Evolutionary conservation across 2,329 filamentous ascomycete genomes (phyloP), one percentile per base, ranked within the genome.

Genomic region (Monilinia vaccinii-corymbosi): DNA sequence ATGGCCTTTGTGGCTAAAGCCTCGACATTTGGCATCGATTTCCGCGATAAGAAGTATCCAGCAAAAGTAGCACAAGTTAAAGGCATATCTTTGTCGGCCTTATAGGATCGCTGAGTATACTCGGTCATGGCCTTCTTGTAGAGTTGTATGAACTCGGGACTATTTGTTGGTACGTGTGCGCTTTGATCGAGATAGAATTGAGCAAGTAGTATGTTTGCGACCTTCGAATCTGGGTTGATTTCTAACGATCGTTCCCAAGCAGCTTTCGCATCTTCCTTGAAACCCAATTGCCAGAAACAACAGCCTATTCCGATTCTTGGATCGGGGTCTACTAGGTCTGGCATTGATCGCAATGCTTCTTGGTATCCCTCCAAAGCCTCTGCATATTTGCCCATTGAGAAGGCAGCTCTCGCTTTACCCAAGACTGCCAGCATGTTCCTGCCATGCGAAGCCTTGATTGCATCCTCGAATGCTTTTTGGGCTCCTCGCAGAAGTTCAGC

Each of bases 71-170:
- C 87, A 71, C 91, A 97, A 3, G 91, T 92, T 65, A 97, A 79
- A 0, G 94, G 92, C 62, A 91, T 85, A 71, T 91, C 88, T 74
- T 94, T 95, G 76, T 97, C 92, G 38, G 93, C 77, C 75, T 96
- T 97, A 77, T 95, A 96, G 0, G 94, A 89, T 66, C 89, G 94
- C 70, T 96, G 91, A 0, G 91, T 95, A 74, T 95, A 96, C 65
- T 95, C 86, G 1, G 88, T 94, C 85, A 97, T 97, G 42, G 92
- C 92, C 71, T 89, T 91, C 73, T 91, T 95, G 78, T 96, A 97
- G 11, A 95, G 78, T 36, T 80, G 82, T 55, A 88, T 83, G 71
- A 99, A 99, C 55, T 90, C 85, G 4, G 91, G 87, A 70, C 94
- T 91, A 66, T 88, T 90, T 10, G 89, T 89, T 1, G 89, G 82